phyloP scores from a whole-genome alignment of 148 eudicot species.

The Camellia lanceoleosa region DNA sequence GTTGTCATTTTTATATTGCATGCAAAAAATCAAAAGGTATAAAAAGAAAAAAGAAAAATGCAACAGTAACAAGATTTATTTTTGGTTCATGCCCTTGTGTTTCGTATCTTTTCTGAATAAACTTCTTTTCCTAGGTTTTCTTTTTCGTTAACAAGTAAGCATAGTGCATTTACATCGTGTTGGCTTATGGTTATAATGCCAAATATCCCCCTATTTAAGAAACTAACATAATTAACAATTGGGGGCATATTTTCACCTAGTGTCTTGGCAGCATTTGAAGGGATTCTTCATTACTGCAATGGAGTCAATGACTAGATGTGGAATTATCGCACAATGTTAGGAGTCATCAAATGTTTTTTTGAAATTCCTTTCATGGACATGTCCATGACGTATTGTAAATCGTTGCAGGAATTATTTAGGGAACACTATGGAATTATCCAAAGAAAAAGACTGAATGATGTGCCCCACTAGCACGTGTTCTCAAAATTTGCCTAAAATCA shows the following conservation, averaged over 20 bases:
- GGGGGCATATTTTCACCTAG: too few relatives aligned
- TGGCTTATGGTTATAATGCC: constrained; percentile 1
- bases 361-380: neutral
- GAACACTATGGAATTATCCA: neutral
- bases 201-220: neutral
- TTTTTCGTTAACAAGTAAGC: neutral
- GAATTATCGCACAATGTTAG: neutral
- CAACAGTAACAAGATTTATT: neutral
- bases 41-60: neutral
- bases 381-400: neutral
- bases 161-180: neutral
- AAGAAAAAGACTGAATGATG: too few relatives aligned
- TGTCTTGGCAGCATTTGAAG: neutral
- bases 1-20: neutral
- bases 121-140: neutral
- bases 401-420: neutral
- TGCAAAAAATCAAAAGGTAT: neutral
- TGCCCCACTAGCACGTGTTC: too few relatives aligned
- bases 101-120: too few relatives aligned
- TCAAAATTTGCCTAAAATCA: too few relatives aligned
- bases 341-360: neutral
- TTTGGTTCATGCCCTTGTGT: neutral
- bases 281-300: neutral
- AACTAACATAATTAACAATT: too few relatives aligned
- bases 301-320: neutral